phyloP scores from a whole-genome alignment of 1,284 basidiomycete genomes.

The Cryptococcus sp. region DNA sequence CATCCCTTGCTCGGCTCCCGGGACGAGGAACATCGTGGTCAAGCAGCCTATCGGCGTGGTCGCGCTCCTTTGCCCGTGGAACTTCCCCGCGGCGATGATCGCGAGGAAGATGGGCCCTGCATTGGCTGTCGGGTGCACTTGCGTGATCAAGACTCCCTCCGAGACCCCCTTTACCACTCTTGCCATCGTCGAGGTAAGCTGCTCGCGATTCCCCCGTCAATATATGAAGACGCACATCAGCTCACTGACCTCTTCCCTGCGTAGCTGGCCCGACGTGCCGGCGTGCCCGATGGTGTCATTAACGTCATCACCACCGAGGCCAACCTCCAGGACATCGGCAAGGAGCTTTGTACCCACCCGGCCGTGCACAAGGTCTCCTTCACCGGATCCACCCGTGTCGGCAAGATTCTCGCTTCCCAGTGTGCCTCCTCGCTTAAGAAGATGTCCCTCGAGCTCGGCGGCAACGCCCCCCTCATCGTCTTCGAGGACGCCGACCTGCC shows the following conservation, averaged over 20 bases:
- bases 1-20: slow-evolving; percentile 71
- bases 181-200: slow-evolving; percentile 54
- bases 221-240: neutral
- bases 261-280: slow-evolving; percentile 74
- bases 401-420: slow-evolving; percentile 82
- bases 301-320: slow-evolving; percentile 72
- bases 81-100: slow-evolving; percentile 88
- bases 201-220: neutral
- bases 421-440: slow-evolving; percentile 87
- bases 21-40: slow-evolving; percentile 80
- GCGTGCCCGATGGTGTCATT: slow-evolving; percentile 90
- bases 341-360: slow-evolving; percentile 46
- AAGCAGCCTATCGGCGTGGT: slow-evolving; percentile 82
- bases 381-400: slow-evolving; percentile 85
- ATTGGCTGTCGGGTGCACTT: slow-evolving; percentile 91
- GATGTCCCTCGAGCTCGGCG: slow-evolving; percentile 66
- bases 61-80: slow-evolving; percentile 56
- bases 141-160: slow-evolving; percentile 90
- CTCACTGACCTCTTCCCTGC: neutral
- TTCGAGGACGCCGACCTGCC: slow-evolving; percentile 96
- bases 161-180: slow-evolving; percentile 94
- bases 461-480: slow-evolving; percentile 56
- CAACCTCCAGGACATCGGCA: slow-evolving; percentile 42
- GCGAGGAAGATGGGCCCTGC: slow-evolving; percentile 58
- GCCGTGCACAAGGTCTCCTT: slow-evolving; percentile 74